Base-by-base conservation (phyloP, 345 rosid species). In the Cardamine chenopodiifolia region DNA sequence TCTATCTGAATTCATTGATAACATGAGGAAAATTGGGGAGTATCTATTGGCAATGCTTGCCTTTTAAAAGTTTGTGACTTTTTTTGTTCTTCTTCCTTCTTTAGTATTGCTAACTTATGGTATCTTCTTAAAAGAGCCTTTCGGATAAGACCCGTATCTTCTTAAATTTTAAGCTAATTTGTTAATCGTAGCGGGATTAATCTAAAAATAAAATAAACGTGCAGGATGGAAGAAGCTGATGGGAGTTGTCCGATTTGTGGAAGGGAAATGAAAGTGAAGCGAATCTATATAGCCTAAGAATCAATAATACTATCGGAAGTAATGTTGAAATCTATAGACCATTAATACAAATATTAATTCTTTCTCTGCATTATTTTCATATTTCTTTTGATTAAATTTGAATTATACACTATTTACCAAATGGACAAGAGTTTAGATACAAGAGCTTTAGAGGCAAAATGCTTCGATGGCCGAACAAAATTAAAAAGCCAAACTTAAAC, bases 201-300 rank as follows among this genome's bases (percentile, higher is more conserved):
- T 55, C 54, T 26, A 11, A 35, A 25, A 5, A 6, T 44, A 10
- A 34, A 49, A 49, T 15, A 50, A 19, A 72, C 56, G 47, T 79
- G 82, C 94, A 93, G 97, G 87, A 80, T 91, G 18, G 80, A 79
- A 19, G 92, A 88, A 75, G 85, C 82, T 57, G 80, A 35, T 12
- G 91, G 88, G 57, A 82, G 79, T 9, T 93, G 96, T 72, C 98
- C 97, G 0, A 78, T 90, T 29, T 93, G 96, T 75, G 76, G 84
- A 39, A 70, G 85, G 78, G 80, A 45, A 17, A 85, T 89, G 70
- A 89, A 86, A 58, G 92, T 90, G 60, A 82, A 90, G 80, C 84
- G 78, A 76, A 89, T 90, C 53, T 90, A 78, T 60, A 86, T 59
- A 0, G 72, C 28, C 23, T 74, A 73, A 73, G 7, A 45, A 47